phyloP scores from a whole-genome alignment of 2,329 filamentous ascomycete species.

The Fusarium nodosum region DNA sequence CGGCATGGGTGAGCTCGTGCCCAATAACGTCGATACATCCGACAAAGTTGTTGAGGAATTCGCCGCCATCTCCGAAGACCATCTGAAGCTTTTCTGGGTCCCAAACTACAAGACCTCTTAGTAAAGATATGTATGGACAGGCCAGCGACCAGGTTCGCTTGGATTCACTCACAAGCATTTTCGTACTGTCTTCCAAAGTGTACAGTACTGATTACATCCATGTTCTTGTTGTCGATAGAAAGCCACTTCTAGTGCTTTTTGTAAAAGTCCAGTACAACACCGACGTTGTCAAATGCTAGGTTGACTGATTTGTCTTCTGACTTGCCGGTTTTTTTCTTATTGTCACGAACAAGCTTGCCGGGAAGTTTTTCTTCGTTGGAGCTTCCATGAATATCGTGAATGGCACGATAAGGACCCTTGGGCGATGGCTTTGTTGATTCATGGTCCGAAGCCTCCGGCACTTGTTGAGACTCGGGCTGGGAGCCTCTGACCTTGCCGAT shows the following conservation, averaged over 20 bases:
- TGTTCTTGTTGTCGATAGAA: constrained; percentile 65
- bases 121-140: background rate
- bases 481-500: constrained; percentile 44
- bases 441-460: background rate
- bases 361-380: constrained; percentile 57
- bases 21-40: constrained; percentile 68
- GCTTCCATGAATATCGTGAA: constrained; percentile 60
- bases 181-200: constrained; percentile 65
- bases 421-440: background rate
- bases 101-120: constrained; percentile 58
- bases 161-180: constrained; percentile 61
- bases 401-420: constrained; percentile 55
- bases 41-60: constrained; percentile 66
- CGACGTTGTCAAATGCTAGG: constrained; percentile 65
- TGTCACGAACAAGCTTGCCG: constrained; percentile 60
- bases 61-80: constrained; percentile 69
- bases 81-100: constrained; percentile 63
- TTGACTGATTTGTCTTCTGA: constrained; percentile 61
- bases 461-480: background rate
- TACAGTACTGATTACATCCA: constrained; percentile 65
- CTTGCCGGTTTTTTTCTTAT: constrained; percentile 44
- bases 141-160: background rate
- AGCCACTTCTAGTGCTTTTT: constrained; percentile 63
- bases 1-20: constrained; percentile 69
- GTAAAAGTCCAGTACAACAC: constrained; percentile 65